Evolutionary conservation across 2,329 filamentous ascomycete species (phyloP).

Genomic region (Mollisia scopiformis): DNA sequence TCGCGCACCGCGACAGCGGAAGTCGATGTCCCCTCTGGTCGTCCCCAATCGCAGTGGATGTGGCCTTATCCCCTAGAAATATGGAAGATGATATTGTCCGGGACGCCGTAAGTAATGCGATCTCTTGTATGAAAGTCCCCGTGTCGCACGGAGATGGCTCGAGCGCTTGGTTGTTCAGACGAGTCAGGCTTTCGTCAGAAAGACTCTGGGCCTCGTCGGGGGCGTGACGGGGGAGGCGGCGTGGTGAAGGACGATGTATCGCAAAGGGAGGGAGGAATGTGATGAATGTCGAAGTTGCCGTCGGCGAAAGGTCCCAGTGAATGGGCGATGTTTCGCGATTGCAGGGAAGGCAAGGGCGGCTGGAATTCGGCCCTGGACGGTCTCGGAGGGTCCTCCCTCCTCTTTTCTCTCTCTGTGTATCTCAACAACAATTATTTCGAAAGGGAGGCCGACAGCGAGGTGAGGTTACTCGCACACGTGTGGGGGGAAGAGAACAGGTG

Average conservation of each 20-base stretch:
- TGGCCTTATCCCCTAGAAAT: slow-evolving; percentile 8
- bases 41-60: slow-evolving; percentile 21
- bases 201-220: slow-evolving; percentile 12
- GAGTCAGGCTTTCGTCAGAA: slow-evolving; percentile 24
- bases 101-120: slow-evolving; percentile 17
- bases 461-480: background rate
- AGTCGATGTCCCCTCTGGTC: slow-evolving; percentile 24
- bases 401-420: background rate
- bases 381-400: background rate
- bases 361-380: slow-evolving; percentile 8
- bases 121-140: slow-evolving; percentile 14
- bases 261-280: background rate
- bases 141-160: slow-evolving; percentile 29
- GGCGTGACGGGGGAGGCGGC: slow-evolving; percentile 8
- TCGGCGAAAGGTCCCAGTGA: slow-evolving; percentile 12
- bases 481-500: background rate
- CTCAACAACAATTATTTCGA: background rate
- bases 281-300: background rate
- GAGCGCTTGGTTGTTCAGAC: slow-evolving; percentile 28
- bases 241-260: slow-evolving; percentile 9
- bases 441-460: background rate
- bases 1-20: slow-evolving; percentile 32
- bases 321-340: slow-evolving; percentile 25
- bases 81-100: slow-evolving; percentile 6
- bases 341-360: slow-evolving; percentile 25